phyloP scores from a whole-genome alignment of 2,329 filamentous ascomycete genomes.

The Trichoderma brevicompactum region DNA sequence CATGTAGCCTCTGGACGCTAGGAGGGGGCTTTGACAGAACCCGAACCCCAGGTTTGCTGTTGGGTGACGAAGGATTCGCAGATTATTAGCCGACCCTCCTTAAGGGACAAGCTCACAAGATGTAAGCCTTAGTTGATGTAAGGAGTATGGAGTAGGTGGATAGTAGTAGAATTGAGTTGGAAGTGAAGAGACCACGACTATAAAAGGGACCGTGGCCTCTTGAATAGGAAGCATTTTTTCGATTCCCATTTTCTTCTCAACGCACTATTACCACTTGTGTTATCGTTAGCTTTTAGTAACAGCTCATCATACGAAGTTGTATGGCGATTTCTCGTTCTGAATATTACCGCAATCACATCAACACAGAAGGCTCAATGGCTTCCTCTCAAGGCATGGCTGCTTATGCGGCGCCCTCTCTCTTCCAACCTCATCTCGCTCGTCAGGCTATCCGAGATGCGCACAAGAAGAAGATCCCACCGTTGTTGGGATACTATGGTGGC shows the following conservation, averaged over 20 bases:
- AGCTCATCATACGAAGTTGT: neutral
- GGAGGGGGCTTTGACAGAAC: too few relatives aligned
- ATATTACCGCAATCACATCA: neutral
- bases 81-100: neutral
- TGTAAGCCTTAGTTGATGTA: neutral
- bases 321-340: neutral
- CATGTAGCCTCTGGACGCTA: neutral
- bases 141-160: neutral
- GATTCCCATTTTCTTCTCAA: neutral
- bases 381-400: slow-evolving; percentile 22
- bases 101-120: neutral
- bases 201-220: slow-evolving; percentile 1
- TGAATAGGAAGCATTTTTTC: neutral
- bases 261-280: neutral
- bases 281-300: neutral
- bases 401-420: slow-evolving; percentile 46
- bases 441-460: slow-evolving; percentile 53
- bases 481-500: slow-evolving; percentile 50
- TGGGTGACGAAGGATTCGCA: neutral
- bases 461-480: slow-evolving; percentile 49
- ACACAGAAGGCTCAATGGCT: neutral
- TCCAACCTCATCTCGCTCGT: slow-evolving; percentile 51
- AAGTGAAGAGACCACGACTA: neutral
- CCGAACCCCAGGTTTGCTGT: neutral
- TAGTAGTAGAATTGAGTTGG: neutral